These are phyloP conservation scores for Saprolegnia parasitica DNA, from an alignment of 352 stramenopile genomes.

Conservation along the genomic window DNA sequence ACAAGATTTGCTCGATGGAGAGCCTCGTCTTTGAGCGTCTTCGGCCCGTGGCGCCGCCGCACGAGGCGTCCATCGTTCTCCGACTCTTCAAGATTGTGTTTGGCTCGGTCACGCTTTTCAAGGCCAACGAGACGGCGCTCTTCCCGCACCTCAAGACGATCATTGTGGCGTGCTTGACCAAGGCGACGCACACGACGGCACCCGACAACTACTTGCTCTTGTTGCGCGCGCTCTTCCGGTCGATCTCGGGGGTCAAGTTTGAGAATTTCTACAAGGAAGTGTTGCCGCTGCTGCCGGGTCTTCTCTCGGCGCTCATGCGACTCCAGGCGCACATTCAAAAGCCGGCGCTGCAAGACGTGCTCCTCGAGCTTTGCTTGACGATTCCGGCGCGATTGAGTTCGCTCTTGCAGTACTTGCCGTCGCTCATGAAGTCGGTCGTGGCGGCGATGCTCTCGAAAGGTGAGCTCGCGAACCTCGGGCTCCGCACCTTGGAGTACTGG, in stretches of 20 bases:
- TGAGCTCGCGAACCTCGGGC: conserved; percentile 93
- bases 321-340: conserved; percentile 89
- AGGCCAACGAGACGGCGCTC: conserved; percentile 93
- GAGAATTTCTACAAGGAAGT: conserved; percentile 98
- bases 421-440: conserved; percentile 94
- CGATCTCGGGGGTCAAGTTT: conserved; percentile 96
- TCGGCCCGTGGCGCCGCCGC: conserved; percentile 57
- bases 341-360: conserved; percentile 80
- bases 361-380: conserved; percentile 95
- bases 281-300: conserved; percentile 87
- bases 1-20: conserved; percentile 72
- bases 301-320: conserved; percentile 92
- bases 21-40: conserved; percentile 76
- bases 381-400: conserved; percentile 94
- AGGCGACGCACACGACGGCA: conserved; percentile 86
- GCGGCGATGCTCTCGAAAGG: conserved; percentile 90
- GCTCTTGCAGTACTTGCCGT: conserved; percentile 95
- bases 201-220: conserved; percentile 95
- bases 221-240: conserved; percentile 92
- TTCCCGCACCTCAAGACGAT: conserved; percentile 92
- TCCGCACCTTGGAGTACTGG: conserved; percentile 98
- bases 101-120: conserved; percentile 93
- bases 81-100: conserved; percentile 95
- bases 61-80: conserved; percentile 84
- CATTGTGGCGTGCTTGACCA: conserved; percentile 88